These are phyloP conservation scores for Diaporthe vexans DNA, from an alignment of 2,329 filamentous ascomycete species.

Conservation along the genomic window DNA sequence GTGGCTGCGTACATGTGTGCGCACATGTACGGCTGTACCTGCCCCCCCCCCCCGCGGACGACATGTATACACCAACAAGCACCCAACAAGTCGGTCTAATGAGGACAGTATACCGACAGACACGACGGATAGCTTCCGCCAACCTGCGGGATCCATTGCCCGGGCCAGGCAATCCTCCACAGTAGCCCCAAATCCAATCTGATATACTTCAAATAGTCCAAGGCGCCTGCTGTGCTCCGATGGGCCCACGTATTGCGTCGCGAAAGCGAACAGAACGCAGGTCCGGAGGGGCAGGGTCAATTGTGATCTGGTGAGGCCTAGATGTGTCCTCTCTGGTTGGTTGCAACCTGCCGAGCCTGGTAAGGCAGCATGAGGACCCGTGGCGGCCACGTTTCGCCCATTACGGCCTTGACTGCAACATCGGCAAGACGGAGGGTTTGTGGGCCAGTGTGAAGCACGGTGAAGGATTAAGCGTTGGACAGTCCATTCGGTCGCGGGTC, in stretches of 20 bases:
- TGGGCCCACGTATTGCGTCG: background rate
- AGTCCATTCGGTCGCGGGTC: background rate
- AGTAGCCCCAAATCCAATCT: constrained; percentile 9
- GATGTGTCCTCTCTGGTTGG: background rate
- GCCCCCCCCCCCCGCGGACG: background rate
- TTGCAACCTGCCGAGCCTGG: constrained; percentile 19
- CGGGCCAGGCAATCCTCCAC: background rate
- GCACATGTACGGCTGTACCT: background rate
- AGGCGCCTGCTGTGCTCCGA: background rate
- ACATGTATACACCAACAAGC: constrained; percentile 5
- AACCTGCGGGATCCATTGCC: background rate
- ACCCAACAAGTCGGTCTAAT: background rate
- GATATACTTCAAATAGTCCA: constrained; percentile 27
- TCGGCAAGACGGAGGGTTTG: background rate
- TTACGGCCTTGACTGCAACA: constrained; percentile 12
- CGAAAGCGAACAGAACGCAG: background rate
- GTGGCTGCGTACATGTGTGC: background rate
- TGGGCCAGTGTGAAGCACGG: background rate
- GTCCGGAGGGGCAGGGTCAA: background rate
- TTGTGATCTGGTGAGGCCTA: constrained; percentile 13
- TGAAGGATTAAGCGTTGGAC: background rate
- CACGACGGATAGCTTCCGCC: constrained; percentile 1
- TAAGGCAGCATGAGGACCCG: constrained; percentile 6
- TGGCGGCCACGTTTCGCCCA: constrained; percentile 1
- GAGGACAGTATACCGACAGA: no score